phyloP scores from a whole-genome alignment of 2,329 filamentous ascomycete species.

The Exophiala sp. region DNA sequence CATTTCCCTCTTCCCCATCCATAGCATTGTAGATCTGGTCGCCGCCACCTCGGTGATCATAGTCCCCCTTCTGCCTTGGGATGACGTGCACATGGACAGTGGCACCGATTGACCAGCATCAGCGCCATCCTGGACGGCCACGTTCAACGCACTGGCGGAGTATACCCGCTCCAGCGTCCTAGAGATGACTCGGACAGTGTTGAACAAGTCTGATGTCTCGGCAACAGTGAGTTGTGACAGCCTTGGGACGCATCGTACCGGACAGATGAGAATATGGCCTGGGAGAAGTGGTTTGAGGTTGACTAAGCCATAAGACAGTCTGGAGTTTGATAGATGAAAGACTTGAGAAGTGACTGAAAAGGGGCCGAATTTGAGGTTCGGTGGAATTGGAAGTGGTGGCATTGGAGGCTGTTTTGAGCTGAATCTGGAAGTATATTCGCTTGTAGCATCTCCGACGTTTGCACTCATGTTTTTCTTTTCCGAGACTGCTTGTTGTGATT shows the following conservation, averaged over 20 bases:
- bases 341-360: slow-evolving; percentile 81
- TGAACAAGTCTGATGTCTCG: slow-evolving; percentile 79
- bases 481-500: no score
- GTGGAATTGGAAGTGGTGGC: slow-evolving; percentile 21
- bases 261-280: slow-evolving; percentile 88
- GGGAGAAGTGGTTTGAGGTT: slow-evolving; percentile 94
- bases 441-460: not conserved
- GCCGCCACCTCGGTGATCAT: slow-evolving; percentile 55
- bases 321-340: slow-evolving; percentile 68
- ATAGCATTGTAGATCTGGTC: slow-evolving; percentile 81
- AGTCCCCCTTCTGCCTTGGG: slow-evolving; percentile 61
- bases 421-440: not conserved
- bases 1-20: slow-evolving; percentile 79
- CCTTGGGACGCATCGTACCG: slow-evolving; percentile 64
- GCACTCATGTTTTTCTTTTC: not conserved
- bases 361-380: slow-evolving; percentile 64
- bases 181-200: slow-evolving; percentile 78
- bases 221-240: slow-evolving; percentile 68
- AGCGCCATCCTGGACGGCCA: slow-evolving; percentile 88
- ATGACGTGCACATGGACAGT: slow-evolving; percentile 90
- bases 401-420: not conserved
- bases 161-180: slow-evolving; percentile 65
- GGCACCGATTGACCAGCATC: slow-evolving; percentile 91
- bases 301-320: slow-evolving; percentile 77
- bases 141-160: slow-evolving; percentile 74